Percentiles rank a stretch among this genome's conserved stretches.
Conservation (phyloP, 2,329 filamentous ascomycete genomes). For the Fonsecaea multimorphosa region DNA sequence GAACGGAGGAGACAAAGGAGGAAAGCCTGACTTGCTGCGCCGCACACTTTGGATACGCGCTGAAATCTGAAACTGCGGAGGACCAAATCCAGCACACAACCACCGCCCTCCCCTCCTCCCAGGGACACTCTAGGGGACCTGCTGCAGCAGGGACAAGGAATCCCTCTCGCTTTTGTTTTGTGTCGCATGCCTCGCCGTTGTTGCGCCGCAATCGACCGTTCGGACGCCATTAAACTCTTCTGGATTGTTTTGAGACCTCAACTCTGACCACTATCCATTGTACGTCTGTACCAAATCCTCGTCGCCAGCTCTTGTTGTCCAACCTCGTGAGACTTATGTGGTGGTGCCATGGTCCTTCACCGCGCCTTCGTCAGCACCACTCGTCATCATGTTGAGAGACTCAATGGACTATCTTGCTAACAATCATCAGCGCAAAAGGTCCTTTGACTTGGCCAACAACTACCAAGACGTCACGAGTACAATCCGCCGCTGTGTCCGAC, state of each 20-base stretch:
- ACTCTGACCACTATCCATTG: constrained; percentile 10
- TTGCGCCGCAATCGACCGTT: constrained; percentile 17
- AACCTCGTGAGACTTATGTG: constrained; percentile 3
- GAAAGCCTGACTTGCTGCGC: constrained; percentile 32
- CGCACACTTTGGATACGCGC: constrained; percentile 37
- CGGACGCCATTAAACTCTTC: constrained; percentile 18
- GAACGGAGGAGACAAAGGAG: constrained; percentile 9
- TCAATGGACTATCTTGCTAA: constrained; percentile 34
- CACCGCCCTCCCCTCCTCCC: not conserved
- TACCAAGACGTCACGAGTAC: constrained; percentile 22
- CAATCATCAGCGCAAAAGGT: constrained; percentile 38
- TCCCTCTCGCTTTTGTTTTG: constrained; percentile 20
- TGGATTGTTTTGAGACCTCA: constrained; percentile 33
- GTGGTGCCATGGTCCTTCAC: constrained; percentile 19
- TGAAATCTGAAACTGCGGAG: constrained; percentile 36
- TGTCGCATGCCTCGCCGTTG: constrained; percentile 28
- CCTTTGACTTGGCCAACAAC: constrained; percentile 36
- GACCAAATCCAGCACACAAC: constrained; percentile 18
- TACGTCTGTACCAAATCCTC: constrained; percentile 28
- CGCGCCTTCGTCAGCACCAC: constrained; percentile 14
- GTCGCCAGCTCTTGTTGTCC: constrained; percentile 1
- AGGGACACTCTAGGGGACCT: constrained; percentile 3
- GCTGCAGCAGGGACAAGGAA: constrained; percentile 24
- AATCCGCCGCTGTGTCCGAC: constrained; percentile 24
- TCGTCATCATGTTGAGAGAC: constrained; percentile 26